Evolutionary conservation across 257 asterid species (phyloP).

Genomic region (Asclepias syriaca): DNA sequence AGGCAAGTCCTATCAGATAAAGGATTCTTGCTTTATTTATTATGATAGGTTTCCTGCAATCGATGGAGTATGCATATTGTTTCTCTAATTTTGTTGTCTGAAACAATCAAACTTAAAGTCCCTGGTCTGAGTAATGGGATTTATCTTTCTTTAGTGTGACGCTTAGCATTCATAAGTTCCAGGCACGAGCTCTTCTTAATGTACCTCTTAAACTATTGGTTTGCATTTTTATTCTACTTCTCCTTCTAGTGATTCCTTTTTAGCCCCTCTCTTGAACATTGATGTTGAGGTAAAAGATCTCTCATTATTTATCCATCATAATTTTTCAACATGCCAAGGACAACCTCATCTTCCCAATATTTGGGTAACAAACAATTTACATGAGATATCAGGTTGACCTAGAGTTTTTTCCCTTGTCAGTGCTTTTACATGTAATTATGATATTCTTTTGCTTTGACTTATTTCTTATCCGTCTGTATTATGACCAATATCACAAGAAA

Average conservation of each 20-base stretch:
- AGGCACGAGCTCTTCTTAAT: background rate
- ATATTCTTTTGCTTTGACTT: background rate
- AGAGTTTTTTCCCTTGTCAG: background rate
- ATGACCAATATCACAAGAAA: background rate
- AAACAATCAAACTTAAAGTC: too few species aligned
- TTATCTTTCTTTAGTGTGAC: too few species aligned
- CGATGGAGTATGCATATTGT: too few species aligned
- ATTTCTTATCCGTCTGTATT: background rate
- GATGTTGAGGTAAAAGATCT: background rate
- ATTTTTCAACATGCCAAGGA: background rate
- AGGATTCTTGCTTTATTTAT: too few species aligned
- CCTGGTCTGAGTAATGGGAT: too few species aligned
- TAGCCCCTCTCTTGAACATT: background rate
- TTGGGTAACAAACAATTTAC: background rate
- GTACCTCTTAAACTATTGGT: background rate
- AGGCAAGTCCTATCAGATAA: too few species aligned
- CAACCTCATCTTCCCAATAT: background rate
- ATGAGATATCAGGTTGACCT: background rate
- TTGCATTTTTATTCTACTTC: background rate
- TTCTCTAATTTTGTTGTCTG: too few species aligned
- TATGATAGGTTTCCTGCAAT: too few species aligned
- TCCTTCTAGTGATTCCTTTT: background rate
- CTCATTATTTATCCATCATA: background rate
- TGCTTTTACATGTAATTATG: background rate
- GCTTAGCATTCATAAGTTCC: background rate